Evolutionary conservation across 495 filamentous ascomycete genomes (phyloP), one percentile per base, ranked within the genome.

Genomic region (Hyphodiscus hymeniophilus): DNA sequence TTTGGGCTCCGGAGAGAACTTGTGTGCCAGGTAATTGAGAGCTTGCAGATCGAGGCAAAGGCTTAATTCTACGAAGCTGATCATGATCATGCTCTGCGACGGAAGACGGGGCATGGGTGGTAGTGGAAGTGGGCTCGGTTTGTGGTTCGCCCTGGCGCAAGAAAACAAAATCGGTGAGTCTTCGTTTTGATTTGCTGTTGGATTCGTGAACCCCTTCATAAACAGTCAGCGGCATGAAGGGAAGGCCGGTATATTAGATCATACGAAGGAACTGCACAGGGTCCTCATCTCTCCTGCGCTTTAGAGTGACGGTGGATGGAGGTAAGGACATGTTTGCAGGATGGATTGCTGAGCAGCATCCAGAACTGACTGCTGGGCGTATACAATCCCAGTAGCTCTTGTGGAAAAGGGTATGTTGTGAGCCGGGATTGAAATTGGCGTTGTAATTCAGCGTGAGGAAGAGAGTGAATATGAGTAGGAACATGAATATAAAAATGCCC

Each of bases 241-340:
- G 5, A 21, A 7, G 7, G 20, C 15, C 13, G 13, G 32, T 3
- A 7, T 10, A 16, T 41, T 30, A 28, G 33, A 16, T 32, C 68
- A 52, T 48, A 77, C 74, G 66, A 7, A 78, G 70, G 35, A 71
- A 72, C 20, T 73, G 69, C 39, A 77, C 66, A 12, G 74, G 71
- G 13, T 76, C 74, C 22, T 76, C 74, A 10, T 58, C 66, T 21
- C 64, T 66, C 60, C 75, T 78, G 55, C 75, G 68, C 67, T 78
- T 78, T 45, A 78, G 66, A 22, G 67, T 66, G 61, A 78, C 72
- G 10, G 64, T 60, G 38, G 66, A 59, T 8, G 75, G 75, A 8
- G 75, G 73, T n/a, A 71, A 54, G 45, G 71, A 70, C 71, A 74
- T 74, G 45, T 22, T 52, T 7, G 52, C 33, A 21, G 40, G 7